Conservation (phyloP, 495 filamentous ascomycete species). For the Trichocladium uniseriatum region DNA sequence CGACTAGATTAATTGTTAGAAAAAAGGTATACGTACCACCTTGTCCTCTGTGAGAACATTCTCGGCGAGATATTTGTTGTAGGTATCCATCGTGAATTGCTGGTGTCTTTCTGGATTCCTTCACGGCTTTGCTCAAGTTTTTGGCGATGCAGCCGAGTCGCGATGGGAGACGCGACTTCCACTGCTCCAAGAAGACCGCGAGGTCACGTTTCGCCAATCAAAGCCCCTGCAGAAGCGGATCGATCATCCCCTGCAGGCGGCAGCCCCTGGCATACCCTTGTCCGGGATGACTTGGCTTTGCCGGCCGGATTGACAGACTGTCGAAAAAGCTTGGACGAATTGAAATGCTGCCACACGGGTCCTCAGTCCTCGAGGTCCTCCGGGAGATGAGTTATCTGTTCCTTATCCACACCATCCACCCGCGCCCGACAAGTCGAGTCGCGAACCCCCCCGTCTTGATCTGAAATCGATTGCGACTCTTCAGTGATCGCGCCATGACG, state of each 20-base stretch:
- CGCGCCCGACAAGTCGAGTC: too few species aligned
- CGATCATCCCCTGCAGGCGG: conserved; percentile 1
- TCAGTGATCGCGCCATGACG: conserved; percentile 10
- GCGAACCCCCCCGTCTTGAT: too few species aligned
- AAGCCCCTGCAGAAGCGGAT: conserved; percentile 6
- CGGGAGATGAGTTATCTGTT: too few species aligned
- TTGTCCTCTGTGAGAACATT: conserved; percentile 68
- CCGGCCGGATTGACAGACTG: too few species aligned
- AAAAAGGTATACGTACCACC: conserved; percentile 44
- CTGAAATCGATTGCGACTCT: neutral
- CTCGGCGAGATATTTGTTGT: conserved; percentile 62
- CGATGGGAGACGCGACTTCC: conserved; percentile 2
- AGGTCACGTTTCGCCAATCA: conserved; percentile 20
- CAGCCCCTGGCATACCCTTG: conserved; percentile 10
- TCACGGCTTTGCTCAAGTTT: neutral
- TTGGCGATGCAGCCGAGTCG: neutral
- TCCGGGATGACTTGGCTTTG: neutral
- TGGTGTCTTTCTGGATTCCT: neutral
- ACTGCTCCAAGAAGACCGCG: conserved; percentile 7
- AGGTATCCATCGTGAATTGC: conserved; percentile 41
- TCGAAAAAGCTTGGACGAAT: conserved; percentile 1
- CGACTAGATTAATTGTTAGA: neutral
- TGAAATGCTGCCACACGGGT: too few species aligned
- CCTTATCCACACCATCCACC: too few species aligned
- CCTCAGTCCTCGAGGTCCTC: too few species aligned